Conservation (phyloP, 768 basidiomycete species). For the Leccinum incarnatum region DNA sequence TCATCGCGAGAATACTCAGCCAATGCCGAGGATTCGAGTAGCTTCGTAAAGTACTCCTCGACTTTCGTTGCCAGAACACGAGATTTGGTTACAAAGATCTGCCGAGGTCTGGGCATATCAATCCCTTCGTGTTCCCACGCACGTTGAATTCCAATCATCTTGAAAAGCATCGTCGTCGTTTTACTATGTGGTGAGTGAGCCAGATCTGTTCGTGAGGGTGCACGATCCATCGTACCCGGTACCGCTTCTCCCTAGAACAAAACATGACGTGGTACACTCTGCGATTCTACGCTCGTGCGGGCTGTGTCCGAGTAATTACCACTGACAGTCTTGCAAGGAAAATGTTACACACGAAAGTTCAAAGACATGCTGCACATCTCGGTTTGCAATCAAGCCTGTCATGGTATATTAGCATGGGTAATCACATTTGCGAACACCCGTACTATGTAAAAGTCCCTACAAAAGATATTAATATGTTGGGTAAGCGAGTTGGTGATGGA, state of each 20-base stretch:
- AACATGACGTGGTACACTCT: conserved; percentile 58
- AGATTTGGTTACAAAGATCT: conserved; percentile 74
- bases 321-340: conserved; percentile 12
- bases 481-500: conserved; percentile 24
- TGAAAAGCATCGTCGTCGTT: conserved; percentile 76
- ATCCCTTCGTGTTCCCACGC: conserved; percentile 39
- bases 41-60: conserved; percentile 58
- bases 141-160: conserved; percentile 68
- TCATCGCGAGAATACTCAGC: conserved; percentile 38
- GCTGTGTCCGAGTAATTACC: conserved; percentile 20
- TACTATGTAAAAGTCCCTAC: conserved; percentile 26
- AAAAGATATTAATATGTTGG: conserved; percentile 27
- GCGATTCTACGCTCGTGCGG: conserved; percentile 55
- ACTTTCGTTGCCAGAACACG: conserved; percentile 62
- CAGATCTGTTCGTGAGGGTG: background rate
- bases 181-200: conserved; percentile 42
- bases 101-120: conserved; percentile 49
- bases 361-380: conserved; percentile 28
- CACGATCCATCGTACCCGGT: conserved; percentile 50
- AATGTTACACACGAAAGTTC: conserved; percentile 20
- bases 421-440: background rate
- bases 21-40: conserved; percentile 43
- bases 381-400: conserved; percentile 24
- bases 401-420: background rate
- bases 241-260: conserved; percentile 68